Evolutionary conservation across 805 yeast species (phyloP), one percentile per base, ranked within the genome.

Genomic region (Yarrowia osloensis): DNA sequence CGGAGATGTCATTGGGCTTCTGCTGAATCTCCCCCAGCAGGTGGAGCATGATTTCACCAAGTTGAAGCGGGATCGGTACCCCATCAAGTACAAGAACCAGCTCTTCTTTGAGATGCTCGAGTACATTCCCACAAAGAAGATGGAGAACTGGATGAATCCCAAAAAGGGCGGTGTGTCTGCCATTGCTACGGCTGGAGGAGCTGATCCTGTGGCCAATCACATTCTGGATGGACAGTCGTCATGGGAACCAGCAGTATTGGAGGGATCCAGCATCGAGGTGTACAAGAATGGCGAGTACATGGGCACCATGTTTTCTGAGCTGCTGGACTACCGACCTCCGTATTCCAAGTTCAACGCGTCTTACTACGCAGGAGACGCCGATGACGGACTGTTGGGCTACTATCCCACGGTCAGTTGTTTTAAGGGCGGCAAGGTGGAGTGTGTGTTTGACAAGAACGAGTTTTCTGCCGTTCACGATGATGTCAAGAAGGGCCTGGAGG

Each of bases 381-480:
- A 95, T 74, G 97, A 95, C 74, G 97, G 97, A 0, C 79, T 85
- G 49, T 77, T 91, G 66, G 99, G 98, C 0, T 95, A 95, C 75
- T 95, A 87, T 77, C 98, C 99, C 1, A 90, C 92, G 79, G 81
- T 91, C 37, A 89, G 97, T 66, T 89, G 89, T 28, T 95, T 85
- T 74, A 86, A 85, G 70, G 88, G 88, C 2, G 98, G 98, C 0
- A 79, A 83, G 11, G 96, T 90, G 5, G 80, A 84, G 68, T 75
- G 94, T 67, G 86, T 89, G 70, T 81, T 91, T 2, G 89, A 92
- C 0, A 42, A 22, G 21, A 88, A 91, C 0, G 80, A 86, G 13
- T 83, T 92, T 71, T 80, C 81, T 69, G 80, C 72, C 65, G 76
- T 78, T 15, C 84, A 88, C 7, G 71, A 68, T 1, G 73, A 69